A percentile compares a stretch with the other conserved stretches of the same genome.
Evolutionary conservation across 2,329 filamentous ascomycete species (phyloP).

Genomic region (Pseudogymnoascus pannorum): DNA sequence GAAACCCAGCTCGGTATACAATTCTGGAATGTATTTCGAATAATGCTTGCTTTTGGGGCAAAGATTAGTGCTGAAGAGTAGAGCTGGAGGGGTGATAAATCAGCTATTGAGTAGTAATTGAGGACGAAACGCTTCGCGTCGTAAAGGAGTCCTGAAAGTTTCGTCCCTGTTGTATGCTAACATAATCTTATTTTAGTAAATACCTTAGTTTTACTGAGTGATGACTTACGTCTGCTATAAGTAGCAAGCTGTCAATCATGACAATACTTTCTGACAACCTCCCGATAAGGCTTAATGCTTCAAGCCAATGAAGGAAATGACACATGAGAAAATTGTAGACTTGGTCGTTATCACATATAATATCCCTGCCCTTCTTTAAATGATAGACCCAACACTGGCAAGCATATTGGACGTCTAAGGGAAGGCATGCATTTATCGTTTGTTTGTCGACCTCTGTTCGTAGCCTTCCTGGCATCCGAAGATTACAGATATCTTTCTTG

Average conservation of each 20-base stretch:
- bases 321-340: conserved; percentile 12
- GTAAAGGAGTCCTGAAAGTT: conserved; percentile 7
- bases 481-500: conserved; percentile 26
- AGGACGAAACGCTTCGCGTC: conserved; percentile 15
- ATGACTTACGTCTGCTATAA: conserved; percentile 9
- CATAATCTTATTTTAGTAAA: background rate
- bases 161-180: background rate
- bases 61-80: conserved; percentile 29
- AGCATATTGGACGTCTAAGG: conserved; percentile 19
- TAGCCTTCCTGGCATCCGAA: conserved; percentile 18
- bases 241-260: conserved; percentile 14
- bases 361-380: conserved; percentile 9
- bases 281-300: conserved; percentile 13
- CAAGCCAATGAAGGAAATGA: conserved; percentile 16
- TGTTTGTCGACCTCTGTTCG: conserved; percentile 12
- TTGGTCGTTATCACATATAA: background rate
- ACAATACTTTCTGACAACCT: conserved; percentile 12
- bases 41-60: conserved; percentile 22
- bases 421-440: conserved; percentile 15
- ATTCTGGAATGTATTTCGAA: conserved; percentile 17
- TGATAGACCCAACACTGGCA: conserved; percentile 23
- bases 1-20: conserved; percentile 11
- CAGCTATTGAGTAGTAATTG: conserved; percentile 17
- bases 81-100: conserved; percentile 25
- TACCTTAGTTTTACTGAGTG: background rate